Conservation (phyloP, 2,329 filamentous ascomycete species). For the Stagonosporopsis chrysanthemi region DNA sequence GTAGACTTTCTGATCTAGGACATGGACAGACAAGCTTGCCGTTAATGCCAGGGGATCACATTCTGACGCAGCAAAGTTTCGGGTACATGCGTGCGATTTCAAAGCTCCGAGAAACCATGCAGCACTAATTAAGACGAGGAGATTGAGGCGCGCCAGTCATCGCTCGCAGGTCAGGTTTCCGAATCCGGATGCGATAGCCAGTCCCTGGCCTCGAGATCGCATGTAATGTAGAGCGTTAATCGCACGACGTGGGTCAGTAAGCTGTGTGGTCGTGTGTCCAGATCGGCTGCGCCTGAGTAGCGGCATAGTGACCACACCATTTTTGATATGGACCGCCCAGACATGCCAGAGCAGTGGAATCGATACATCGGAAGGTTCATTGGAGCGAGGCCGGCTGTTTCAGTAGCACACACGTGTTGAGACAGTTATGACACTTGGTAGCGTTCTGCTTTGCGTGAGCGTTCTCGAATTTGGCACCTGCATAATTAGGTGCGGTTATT, state of each 20-base stretch:
- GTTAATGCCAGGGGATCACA: background rate
- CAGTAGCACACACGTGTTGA: conserved; percentile 8
- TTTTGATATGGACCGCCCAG: too few species aligned
- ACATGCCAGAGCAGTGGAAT: background rate
- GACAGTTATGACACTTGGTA: conserved; percentile 16
- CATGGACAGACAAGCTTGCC: background rate
- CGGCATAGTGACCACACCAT: background rate
- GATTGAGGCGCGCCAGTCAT: background rate
- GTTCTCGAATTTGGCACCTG: conserved; percentile 4
- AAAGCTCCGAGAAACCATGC: conserved; percentile 7
- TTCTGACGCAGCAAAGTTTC: conserved; percentile 7
- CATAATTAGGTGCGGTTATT: conserved; percentile 1
- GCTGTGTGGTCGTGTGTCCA: conserved; percentile 7
- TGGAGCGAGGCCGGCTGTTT: conserved; percentile 9
- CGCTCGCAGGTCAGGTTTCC: background rate
- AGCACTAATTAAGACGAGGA: background rate
- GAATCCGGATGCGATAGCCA: background rate
- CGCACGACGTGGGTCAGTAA: background rate
- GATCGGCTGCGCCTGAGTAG: conserved; percentile 3
- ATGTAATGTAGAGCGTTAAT: background rate
- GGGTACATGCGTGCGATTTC: background rate
- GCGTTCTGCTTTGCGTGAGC: background rate
- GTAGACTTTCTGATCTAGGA: background rate
- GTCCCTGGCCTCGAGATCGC: background rate
- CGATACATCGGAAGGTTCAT: conserved; percentile 10